Conservation (phyloP, 169 alveolate species). For the Fabrea salina region DNA sequence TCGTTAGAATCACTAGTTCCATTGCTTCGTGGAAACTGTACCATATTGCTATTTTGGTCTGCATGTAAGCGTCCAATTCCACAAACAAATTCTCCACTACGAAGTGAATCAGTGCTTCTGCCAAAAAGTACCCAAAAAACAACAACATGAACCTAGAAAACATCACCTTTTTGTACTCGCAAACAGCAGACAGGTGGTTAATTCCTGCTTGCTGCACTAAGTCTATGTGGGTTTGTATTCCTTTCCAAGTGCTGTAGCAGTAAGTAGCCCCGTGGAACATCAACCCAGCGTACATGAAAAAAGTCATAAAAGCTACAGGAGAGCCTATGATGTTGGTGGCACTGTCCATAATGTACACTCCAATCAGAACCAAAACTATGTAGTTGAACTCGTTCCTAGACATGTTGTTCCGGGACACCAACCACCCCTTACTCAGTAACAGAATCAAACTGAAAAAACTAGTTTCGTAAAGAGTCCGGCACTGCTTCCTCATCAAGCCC, state of each 20-base stretch:
- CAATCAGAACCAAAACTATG: not conserved
- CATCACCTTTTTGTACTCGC: not conserved
- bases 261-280: not conserved
- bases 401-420: not conserved
- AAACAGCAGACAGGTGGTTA: not conserved
- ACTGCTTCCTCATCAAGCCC: conserved; percentile 4
- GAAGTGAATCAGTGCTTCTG: not conserved
- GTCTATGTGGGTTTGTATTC: not conserved
- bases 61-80: not conserved
- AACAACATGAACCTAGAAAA: not conserved
- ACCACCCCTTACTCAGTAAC: conserved; percentile 25
- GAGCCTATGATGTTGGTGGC: conserved; percentile 22
- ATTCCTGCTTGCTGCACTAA: not conserved
- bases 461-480: conserved; percentile 11
- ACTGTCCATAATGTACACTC: conserved; percentile 9
- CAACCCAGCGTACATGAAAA: not conserved
- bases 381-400: conserved; percentile 7
- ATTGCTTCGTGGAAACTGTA: not conserved
- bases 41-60: not conserved
- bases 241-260: not conserved
- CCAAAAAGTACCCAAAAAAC: not conserved
- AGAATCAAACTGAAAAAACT: not conserved
- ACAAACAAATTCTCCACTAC: not conserved
- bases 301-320: not conserved
- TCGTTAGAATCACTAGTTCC: not conserved